Evolutionary conservation across 306 rosid genomes (phyloP), one percentile per base, ranked within the genome.

Genomic region (Crataegus laevigata): DNA sequence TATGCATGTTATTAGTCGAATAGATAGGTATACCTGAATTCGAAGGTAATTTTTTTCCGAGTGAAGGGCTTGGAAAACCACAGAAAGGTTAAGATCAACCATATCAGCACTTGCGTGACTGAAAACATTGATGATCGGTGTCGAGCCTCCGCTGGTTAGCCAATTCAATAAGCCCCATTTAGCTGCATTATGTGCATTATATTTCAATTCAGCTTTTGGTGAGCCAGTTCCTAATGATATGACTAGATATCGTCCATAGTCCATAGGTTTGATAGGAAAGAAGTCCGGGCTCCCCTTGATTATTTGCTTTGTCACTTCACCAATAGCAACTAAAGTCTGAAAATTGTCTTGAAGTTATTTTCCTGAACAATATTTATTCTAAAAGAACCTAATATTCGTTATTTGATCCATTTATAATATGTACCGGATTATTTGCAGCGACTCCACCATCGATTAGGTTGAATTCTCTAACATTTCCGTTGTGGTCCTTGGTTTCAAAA

Each of bases 391-490:
- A 14, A 34, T 55, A 28, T 72, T 45, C 5, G 11, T 43, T 55
- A 5, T 45, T 8, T 6, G n/a, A 17, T 62, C 1, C 24, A 19
- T 17, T 40, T 26, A 65, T 47, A 61, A 7, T 47, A 36, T 29
- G 18, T 88, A 89, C 93, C 67, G 96, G 93, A 55, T 88, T 90
- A 77, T 90, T 90, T 73, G 91, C 93, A 30, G 93, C 89, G 11
- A 90, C 84, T 1, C 93, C 96, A 8, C 96, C 93, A 17, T 90
- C 96, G 11, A 85, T 68, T 3, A 88, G 96, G 81, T 90, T 52
- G 22, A 86, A 90, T 28, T 88, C 72, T 57, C 81, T 62, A 1
- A 80, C 74, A 5, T 60, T 14, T 3, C 85, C 87, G 0, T 65
- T 18, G 0, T 11, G 19, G 22, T 84, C 75, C 52, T 78, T 52